phyloP scores from a whole-genome alignment of 2,329 filamentous ascomycete genomes.

The Curvularia lunata region DNA sequence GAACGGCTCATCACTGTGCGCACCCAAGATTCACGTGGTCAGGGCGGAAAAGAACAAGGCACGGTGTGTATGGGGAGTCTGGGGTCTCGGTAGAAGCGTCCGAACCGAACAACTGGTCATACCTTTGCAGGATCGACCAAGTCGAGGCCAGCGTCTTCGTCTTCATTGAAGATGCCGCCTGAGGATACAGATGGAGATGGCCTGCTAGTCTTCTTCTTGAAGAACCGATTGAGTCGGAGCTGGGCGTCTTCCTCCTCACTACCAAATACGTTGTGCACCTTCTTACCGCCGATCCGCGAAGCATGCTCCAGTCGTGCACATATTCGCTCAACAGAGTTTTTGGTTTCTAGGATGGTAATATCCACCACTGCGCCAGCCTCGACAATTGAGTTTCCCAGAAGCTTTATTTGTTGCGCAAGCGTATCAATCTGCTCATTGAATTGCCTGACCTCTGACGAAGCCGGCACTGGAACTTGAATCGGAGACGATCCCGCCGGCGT shows the following conservation, averaged over 20 bases:
- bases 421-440: slow-evolving; percentile 77
- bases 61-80: not conserved
- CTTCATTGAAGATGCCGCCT: slow-evolving; percentile 23
- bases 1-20: not conserved
- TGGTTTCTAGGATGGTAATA: slow-evolving; percentile 73
- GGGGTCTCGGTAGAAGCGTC: not conserved
- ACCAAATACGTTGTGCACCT: slow-evolving; percentile 46
- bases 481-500: slow-evolving; percentile 31
- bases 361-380: slow-evolving; percentile 68
- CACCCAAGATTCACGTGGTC: not conserved
- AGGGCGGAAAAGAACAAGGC: not conserved
- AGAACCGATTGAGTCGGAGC: slow-evolving; percentile 41
- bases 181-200: slow-evolving; percentile 2
- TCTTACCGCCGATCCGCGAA: slow-evolving; percentile 66
- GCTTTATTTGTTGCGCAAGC: slow-evolving; percentile 59
- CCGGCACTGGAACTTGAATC: slow-evolving; percentile 18
- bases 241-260: slow-evolving; percentile 59
- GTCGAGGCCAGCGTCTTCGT: slow-evolving; percentile 9
- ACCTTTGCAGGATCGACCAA: not conserved
- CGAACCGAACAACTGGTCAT: not conserved
- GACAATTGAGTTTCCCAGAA: slow-evolving; percentile 67
- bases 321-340: slow-evolving; percentile 76
- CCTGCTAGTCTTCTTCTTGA: slow-evolving; percentile 13
- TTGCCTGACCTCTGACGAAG: slow-evolving; percentile 47
- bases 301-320: slow-evolving; percentile 73